phyloP scores from a whole-genome alignment of 768 basidiomycete genomes.

The Tephrocybe sp. region DNA sequence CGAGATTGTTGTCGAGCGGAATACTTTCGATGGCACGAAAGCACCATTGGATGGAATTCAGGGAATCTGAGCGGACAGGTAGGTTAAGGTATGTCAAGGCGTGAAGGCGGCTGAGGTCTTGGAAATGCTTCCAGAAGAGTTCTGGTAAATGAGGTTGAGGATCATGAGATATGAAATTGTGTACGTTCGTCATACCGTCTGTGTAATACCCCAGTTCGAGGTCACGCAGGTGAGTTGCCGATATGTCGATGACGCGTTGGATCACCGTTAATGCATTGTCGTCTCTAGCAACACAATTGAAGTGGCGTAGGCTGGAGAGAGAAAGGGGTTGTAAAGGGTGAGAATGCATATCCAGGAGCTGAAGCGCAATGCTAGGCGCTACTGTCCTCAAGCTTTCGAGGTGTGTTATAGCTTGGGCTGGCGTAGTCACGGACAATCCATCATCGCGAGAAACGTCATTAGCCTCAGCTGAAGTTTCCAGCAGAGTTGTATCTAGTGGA shows the following conservation, averaged over 20 bases:
- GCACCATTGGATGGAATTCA: neutral
- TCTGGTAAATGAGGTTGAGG: neutral
- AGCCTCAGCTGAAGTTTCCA: no score
- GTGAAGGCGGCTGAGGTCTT: neutral
- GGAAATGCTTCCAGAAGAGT: neutral
- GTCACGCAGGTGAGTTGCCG: neutral
- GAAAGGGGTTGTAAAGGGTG: neutral
- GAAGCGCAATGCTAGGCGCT: no score
- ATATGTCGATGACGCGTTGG: neutral
- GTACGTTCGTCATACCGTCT: no score
- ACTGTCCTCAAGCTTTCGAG: neutral
- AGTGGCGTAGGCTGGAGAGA: neutral
- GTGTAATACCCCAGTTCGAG: neutral
- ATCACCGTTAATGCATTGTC: neutral
- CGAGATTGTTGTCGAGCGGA: neutral
- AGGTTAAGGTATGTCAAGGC: neutral
- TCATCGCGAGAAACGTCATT: no score
- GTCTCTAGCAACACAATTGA: neutral
- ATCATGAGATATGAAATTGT: no score
- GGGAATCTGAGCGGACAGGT: neutral
- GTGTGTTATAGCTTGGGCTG: neutral
- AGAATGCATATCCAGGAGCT: neutral
- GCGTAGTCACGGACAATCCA: no score
- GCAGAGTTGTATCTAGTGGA: no score
- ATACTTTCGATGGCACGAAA: neutral